Conservation (phyloP, 345 rosid species). For the Bretschneidera sinensis region DNA sequence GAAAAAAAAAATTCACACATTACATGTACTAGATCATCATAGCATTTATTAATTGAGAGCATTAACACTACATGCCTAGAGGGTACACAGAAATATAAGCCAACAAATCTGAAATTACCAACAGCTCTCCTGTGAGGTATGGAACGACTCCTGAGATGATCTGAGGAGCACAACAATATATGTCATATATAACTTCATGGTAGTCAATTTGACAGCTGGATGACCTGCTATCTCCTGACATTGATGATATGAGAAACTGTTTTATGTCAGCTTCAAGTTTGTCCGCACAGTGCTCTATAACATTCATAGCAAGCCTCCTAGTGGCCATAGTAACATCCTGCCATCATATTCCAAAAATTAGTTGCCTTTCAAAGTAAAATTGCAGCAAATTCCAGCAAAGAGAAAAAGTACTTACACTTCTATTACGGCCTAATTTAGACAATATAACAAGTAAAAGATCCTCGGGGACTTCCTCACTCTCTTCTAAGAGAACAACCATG, state of each 20-base stretch:
- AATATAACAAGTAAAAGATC: conserved; percentile 67
- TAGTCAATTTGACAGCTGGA: conserved; percentile 58
- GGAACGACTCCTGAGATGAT: conserved; percentile 78
- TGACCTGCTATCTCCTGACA: conserved; percentile 71
- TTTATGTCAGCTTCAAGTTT: conserved; percentile 88
- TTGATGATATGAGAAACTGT: conserved; percentile 77
- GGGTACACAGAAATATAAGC: conserved; percentile 7
- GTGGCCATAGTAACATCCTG: conserved; percentile 67
- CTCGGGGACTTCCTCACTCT: conserved; percentile 86
- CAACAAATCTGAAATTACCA: conserved; percentile 49
- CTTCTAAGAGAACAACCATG: conserved; percentile 81
- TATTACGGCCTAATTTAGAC: conserved; percentile 70
- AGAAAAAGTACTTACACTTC: conserved; percentile 51
- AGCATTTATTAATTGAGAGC: not conserved
- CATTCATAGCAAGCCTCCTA: conserved; percentile 87
- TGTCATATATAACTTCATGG: conserved; percentile 85
- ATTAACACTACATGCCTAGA: conserved; percentile 3
- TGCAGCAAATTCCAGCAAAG: conserved; percentile 7
- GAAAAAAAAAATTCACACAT: no score
- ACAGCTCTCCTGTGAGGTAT: conserved; percentile 86
- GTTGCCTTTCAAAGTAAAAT: conserved; percentile 1
- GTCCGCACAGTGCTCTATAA: conserved; percentile 73
- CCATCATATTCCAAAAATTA: conserved; percentile 26
- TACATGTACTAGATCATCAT: not conserved
- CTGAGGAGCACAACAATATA: conserved; percentile 83